Conservation (phyloP, 805 yeast genomes). For the Metschnikowia lunata region DNA sequence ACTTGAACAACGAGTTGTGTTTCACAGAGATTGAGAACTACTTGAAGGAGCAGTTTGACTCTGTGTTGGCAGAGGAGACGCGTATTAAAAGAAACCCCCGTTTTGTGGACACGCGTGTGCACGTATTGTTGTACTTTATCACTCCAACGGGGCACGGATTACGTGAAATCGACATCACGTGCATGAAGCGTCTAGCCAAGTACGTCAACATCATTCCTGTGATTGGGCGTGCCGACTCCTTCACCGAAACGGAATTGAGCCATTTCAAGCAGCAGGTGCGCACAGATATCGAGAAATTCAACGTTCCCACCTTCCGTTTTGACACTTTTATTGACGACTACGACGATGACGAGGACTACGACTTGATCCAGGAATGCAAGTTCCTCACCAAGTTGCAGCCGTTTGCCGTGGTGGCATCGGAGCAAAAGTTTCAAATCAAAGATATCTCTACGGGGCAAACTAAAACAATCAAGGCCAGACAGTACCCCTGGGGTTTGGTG, state of each 20-base stretch:
- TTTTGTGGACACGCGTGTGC: slow-evolving; percentile 73
- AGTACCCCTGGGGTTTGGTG: slow-evolving; percentile 73
- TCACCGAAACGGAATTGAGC: slow-evolving; percentile 61
- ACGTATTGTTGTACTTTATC: slow-evolving; percentile 72
- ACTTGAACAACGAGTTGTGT: slow-evolving; percentile 64
- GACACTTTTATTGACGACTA: slow-evolving; percentile 43
- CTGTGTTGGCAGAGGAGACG: slow-evolving; percentile 80
- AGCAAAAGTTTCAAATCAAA: slow-evolving; percentile 45
- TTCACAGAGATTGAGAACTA: slow-evolving; percentile 61
- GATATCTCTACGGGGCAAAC: slow-evolving; percentile 42
- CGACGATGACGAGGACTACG: slow-evolving; percentile 75
- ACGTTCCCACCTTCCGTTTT: slow-evolving; percentile 76
- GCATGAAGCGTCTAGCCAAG: slow-evolving; percentile 64
- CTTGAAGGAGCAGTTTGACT: slow-evolving; percentile 72
- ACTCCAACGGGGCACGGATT: slow-evolving; percentile 78
- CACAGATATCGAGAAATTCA: slow-evolving; percentile 60
- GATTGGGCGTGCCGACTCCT: slow-evolving; percentile 73
- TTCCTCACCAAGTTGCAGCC: slow-evolving; percentile 64
- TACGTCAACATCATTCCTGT: slow-evolving; percentile 83
- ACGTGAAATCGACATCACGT: slow-evolving; percentile 66
- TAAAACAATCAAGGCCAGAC: slow-evolving; percentile 49
- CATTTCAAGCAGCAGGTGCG: slow-evolving; percentile 57
- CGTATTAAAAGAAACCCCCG: slow-evolving; percentile 82
- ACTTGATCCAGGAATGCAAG: slow-evolving; percentile 65
- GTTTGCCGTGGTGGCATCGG: slow-evolving; percentile 68